A percentile compares a stretch with the other conserved stretches of the same genome.
Evolutionary conservation across 225 moss, liverwort and hornwort species (phyloP).

Genomic region (Pseudoscleropodium purum): DNA sequence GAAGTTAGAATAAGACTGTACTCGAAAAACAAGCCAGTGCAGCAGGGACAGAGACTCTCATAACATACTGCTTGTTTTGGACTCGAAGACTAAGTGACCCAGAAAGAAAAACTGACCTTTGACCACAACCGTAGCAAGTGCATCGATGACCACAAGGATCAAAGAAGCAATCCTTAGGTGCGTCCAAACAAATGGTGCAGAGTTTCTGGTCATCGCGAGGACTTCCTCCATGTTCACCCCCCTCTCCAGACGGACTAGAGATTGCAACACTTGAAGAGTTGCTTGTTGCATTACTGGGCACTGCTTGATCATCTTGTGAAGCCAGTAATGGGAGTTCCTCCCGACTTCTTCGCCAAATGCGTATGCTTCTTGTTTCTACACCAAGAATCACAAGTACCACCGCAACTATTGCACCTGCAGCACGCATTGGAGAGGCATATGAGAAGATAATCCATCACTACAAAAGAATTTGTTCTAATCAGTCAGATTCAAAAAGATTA

Average conservation of each 20-base stretch:
- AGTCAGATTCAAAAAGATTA: neutral
- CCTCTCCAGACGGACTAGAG: neutral
- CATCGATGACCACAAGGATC: conserved; percentile 60
- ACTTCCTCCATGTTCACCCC: conserved; percentile 9
- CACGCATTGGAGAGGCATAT: neutral
- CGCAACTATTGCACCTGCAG: conserved; percentile 9
- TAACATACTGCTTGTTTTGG: neutral
- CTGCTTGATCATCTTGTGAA: neutral
- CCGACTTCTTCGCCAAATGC: conserved; percentile 7
- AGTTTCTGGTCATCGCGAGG: conserved; percentile 25
- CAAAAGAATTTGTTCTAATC: neutral
- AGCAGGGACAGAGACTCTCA: neutral
- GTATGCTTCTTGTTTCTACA: neutral
- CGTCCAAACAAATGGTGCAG: conserved; percentile 50
- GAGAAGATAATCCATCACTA: neutral
- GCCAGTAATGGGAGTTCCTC: conserved; percentile 39
- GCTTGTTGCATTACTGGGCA: neutral
- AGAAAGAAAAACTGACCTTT: conserved; percentile 13
- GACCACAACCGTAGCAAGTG: conserved; percentile 36
- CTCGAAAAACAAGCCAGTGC: neutral
- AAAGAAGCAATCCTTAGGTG: conserved; percentile 51
- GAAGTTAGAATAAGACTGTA: neutral
- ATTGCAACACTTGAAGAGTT: conserved; percentile 9
- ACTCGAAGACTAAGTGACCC: neutral
- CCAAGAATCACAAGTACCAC: neutral